Evolutionary conservation across 2,329 filamentous ascomycete genomes (phyloP).

Genomic region (Calonectria honghensis): DNA sequence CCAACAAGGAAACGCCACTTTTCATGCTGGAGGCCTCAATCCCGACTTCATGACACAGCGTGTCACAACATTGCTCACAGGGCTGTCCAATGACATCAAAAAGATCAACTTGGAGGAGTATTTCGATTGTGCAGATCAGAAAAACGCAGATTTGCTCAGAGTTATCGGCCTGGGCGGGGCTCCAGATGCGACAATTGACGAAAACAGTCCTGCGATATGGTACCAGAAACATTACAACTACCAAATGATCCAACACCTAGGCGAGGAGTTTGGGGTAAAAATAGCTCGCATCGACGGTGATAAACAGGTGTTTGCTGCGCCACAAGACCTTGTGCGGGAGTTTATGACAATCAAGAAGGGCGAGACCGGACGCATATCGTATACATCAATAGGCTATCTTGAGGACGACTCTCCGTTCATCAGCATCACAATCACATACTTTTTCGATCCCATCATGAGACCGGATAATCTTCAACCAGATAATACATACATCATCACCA

Average conservation of each 20-base stretch:
- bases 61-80: neutral
- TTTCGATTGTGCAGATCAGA: constrained; percentile 5
- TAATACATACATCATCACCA: neutral
- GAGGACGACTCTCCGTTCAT: neutral
- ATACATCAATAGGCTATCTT: neutral
- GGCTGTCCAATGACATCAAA: neutral
- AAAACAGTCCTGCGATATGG: neutral
- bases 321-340: neutral
- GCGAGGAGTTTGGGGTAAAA: constrained; percentile 1
- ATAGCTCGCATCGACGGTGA: neutral
- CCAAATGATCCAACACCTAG: neutral
- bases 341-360: constrained; percentile 1
- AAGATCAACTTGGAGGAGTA: neutral
- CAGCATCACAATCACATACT: constrained; percentile 2
- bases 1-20: neutral
- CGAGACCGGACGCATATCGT: neutral
- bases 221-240: constrained; percentile 15
- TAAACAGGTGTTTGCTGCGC: neutral
- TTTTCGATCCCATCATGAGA: neutral
- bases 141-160: neutral
- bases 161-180: neutral
- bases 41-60: constrained; percentile 1
- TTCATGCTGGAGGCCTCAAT: neutral
- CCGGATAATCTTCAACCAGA: neutral
- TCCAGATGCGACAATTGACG: constrained; percentile 6